Evolutionary conservation across 2,329 filamentous ascomycete species (phyloP).

Genomic region (Macrophomina tecta): DNA sequence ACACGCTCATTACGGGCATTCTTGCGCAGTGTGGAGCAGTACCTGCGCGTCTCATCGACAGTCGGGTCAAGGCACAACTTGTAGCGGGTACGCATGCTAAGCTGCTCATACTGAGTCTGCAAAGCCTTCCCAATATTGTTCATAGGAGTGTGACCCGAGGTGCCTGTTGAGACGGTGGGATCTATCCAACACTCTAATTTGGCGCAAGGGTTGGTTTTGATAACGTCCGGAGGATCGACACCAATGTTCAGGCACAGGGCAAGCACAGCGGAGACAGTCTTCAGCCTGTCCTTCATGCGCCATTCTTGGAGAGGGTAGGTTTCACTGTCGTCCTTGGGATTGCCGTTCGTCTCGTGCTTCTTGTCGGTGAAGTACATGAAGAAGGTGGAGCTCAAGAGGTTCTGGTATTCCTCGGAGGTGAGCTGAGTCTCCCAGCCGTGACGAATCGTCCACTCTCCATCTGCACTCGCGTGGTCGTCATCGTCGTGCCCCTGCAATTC

Average conservation of each 20-base stretch:
- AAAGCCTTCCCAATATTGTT: slow-evolving; percentile 95
- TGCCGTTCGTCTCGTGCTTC: slow-evolving; percentile 91
- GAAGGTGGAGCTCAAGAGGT: slow-evolving; percentile 86
- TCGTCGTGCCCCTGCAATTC: slow-evolving; percentile 40
- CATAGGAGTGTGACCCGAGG: slow-evolving; percentile 76
- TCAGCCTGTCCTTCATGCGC: slow-evolving; percentile 95
- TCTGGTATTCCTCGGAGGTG: slow-evolving; percentile 86
- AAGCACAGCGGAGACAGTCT: slow-evolving; percentile 93
- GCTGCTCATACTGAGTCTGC: slow-evolving; percentile 94
- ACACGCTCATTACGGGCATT: slow-evolving; percentile 97
- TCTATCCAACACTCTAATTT: slow-evolving; percentile 98
- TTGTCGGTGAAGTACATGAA: slow-evolving; percentile 99
- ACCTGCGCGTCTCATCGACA: slow-evolving; percentile 96
- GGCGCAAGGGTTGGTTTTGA: slow-evolving; percentile 92
- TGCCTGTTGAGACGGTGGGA: slow-evolving; percentile 76
- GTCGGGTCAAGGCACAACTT: slow-evolving; percentile 97
- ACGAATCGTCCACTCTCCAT: slow-evolving; percentile 65
- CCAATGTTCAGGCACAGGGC: slow-evolving; percentile 96
- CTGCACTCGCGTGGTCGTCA: slow-evolving; percentile 47
- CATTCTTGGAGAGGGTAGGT: slow-evolving; percentile 78
- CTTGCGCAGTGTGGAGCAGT: slow-evolving; percentile 84
- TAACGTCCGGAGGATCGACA: slow-evolving; percentile 94
- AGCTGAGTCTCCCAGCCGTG: slow-evolving; percentile 95
- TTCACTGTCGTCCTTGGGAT: slow-evolving; percentile 68
- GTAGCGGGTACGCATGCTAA: slow-evolving; percentile 94